Conservation (phyloP, 768 basidiomycete genomes). For the Tricholoma sp. region DNA sequence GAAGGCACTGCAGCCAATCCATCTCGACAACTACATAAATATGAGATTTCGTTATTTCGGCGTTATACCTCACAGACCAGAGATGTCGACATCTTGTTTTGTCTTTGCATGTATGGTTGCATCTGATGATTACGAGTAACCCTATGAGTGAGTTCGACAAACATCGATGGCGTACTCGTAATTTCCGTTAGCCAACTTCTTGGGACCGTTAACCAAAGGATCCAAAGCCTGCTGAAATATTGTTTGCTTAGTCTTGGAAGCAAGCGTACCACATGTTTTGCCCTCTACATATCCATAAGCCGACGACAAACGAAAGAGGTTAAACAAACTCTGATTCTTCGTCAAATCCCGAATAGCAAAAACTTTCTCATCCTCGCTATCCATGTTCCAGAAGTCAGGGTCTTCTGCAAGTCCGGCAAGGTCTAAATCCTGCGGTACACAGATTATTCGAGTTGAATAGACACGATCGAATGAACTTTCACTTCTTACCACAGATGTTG, state of each 20-base stretch:
- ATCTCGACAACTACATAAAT: constrained; percentile 57
- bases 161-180: constrained; percentile 41
- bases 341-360: constrained; percentile 32
- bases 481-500: constrained; percentile 45
- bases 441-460: neutral
- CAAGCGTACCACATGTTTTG: neutral
- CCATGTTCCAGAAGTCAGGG: constrained; percentile 63
- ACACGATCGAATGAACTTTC: neutral
- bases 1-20: constrained; percentile 50
- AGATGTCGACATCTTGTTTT: constrained; percentile 71
- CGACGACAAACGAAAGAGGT: neutral
- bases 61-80: constrained; percentile 43
- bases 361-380: constrained; percentile 33
- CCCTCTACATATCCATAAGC: neutral
- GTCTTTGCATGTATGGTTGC: constrained; percentile 78
- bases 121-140: constrained; percentile 37
- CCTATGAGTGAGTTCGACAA: neutral
- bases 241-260: neutral
- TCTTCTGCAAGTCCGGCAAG: constrained; percentile 63
- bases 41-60: constrained; percentile 2
- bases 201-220: constrained; percentile 14
- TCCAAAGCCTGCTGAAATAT: neutral
- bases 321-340: constrained; percentile 19
- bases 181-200: constrained; percentile 56
- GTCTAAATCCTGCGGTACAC: constrained; percentile 49